Conservation (phyloP, 768 basidiomycete genomes). For the Calocybe indica region DNA sequence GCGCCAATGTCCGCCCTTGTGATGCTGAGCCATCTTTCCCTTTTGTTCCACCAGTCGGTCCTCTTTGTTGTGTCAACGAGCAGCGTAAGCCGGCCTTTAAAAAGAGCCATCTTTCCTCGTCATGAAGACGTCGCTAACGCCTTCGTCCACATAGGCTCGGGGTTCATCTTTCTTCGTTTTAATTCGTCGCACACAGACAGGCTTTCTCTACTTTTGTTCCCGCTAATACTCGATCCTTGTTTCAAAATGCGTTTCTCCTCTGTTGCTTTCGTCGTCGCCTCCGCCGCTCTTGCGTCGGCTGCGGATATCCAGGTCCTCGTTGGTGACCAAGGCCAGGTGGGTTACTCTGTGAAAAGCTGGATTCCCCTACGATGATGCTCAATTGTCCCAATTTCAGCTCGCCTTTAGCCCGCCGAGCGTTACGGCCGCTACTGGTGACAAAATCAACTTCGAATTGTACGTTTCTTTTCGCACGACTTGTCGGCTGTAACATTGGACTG, state of each 20-base stretch:
- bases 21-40: conserved; percentile 3
- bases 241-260: conserved; percentile 47
- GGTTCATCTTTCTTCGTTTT: conserved; percentile 14
- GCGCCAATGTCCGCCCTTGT: not conserved
- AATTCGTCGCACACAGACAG: conserved; percentile 10
- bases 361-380: not conserved
- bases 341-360: not conserved
- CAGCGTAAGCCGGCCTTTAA: conserved; percentile 25
- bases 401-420: conserved; percentile 32
- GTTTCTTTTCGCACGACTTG: conserved; percentile 8
- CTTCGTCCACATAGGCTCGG: conserved; percentile 24
- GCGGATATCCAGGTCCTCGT: conserved; percentile 32
- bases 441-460: conserved; percentile 48
- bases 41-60: conserved; percentile 25
- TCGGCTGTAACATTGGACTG: not conserved
- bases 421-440: conserved; percentile 40
- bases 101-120: conserved; percentile 9
- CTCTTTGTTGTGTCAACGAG: conserved; percentile 35
- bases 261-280: conserved; percentile 34
- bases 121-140: not conserved
- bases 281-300: conserved; percentile 33
- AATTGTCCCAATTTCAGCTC: conserved; percentile 19
- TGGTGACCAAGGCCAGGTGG: conserved; percentile 30
- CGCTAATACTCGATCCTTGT: conserved; percentile 4
- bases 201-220: conserved; percentile 17